These are phyloP conservation scores for Chimonanthus praecox DNA, from an alignment of 164 flowering plant genomes.

Conservation along the genomic window DNA sequence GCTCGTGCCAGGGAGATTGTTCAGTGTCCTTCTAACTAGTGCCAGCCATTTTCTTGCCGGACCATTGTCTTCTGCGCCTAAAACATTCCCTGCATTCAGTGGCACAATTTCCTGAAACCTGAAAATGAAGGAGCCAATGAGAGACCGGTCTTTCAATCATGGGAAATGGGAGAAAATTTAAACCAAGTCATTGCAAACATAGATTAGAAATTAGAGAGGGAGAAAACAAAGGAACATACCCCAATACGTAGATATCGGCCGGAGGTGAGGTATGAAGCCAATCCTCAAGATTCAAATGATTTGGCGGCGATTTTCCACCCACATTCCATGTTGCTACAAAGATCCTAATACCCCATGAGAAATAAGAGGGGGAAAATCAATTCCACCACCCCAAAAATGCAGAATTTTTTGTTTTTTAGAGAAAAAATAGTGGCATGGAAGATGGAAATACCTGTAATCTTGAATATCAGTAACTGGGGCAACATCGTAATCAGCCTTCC, in stretches of 20 bases:
- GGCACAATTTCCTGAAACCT: constrained; percentile 99
- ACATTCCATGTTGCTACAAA: constrained; percentile 99
- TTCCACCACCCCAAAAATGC: constrained; percentile 3
- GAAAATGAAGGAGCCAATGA: constrained; percentile 15
- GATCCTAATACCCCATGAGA: constrained; percentile 39
- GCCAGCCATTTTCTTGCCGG: constrained; percentile 90
- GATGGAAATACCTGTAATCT: constrained; percentile 51
- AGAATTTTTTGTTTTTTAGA: neutral
- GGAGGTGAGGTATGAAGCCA: constrained; percentile 98
- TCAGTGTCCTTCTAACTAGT: constrained; percentile 67
- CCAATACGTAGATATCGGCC: constrained; percentile 96
- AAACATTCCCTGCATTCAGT: constrained; percentile 91
- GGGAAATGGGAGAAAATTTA: neutral
- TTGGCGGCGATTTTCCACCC: constrained; percentile 95
- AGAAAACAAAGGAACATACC: constrained; percentile 34
- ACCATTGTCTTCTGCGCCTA: constrained; percentile 88
- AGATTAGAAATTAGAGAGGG: neutral
- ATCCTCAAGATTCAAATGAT: constrained; percentile 72
- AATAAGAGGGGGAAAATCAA: constrained; percentile 9
- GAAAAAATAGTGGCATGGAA: neutral
- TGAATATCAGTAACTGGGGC: constrained; percentile 69
- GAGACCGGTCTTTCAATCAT: neutral
- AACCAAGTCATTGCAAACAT: neutral
- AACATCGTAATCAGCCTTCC: constrained; percentile 62
- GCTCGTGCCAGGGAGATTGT: constrained; percentile 66